A percentile compares a stretch with the other conserved stretches of the same genome.
Evolutionary conservation across 495 filamentous ascomycete species (phyloP).

Genomic region (Penicillium verhagenii): DNA sequence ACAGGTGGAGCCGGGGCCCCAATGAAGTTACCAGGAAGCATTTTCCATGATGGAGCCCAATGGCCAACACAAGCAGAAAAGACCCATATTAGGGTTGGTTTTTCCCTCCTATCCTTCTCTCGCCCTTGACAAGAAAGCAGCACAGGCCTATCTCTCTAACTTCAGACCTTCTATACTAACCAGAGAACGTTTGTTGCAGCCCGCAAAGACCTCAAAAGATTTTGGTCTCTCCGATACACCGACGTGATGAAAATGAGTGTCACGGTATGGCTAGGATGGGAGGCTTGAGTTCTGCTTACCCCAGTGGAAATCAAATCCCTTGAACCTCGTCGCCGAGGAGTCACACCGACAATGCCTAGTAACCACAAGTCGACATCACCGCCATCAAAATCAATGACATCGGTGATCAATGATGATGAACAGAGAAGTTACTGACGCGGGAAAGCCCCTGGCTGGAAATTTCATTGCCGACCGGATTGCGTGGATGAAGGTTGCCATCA

Average conservation of each 20-base stretch:
- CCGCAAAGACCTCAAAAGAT: no score
- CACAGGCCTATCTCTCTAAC: neutral
- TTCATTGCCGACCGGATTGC: neutral
- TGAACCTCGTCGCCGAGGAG: neutral
- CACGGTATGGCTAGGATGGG: neutral
- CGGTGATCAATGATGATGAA: neutral
- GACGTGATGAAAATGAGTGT: neutral
- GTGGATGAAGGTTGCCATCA: neutral
- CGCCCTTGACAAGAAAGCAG: neutral
- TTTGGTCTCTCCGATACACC: no score
- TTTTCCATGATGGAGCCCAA: conserved; percentile 29
- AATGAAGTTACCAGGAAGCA: conserved; percentile 27
- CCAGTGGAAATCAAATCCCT: neutral
- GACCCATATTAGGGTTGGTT: conserved; percentile 7
- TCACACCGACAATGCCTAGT: neutral
- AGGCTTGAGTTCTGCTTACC: neutral
- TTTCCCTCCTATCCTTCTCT: conserved; percentile 3
- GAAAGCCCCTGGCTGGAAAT: neutral
- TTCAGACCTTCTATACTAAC: neutral
- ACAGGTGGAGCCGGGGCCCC: conserved; percentile 22
- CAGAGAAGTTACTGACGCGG: neutral
- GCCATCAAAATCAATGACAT: neutral
- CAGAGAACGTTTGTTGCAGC: neutral
- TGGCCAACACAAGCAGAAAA: conserved; percentile 18
- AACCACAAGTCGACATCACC: neutral